phyloP scores from a whole-genome alignment of 345 rosid species.

The Populus deltoides region DNA sequence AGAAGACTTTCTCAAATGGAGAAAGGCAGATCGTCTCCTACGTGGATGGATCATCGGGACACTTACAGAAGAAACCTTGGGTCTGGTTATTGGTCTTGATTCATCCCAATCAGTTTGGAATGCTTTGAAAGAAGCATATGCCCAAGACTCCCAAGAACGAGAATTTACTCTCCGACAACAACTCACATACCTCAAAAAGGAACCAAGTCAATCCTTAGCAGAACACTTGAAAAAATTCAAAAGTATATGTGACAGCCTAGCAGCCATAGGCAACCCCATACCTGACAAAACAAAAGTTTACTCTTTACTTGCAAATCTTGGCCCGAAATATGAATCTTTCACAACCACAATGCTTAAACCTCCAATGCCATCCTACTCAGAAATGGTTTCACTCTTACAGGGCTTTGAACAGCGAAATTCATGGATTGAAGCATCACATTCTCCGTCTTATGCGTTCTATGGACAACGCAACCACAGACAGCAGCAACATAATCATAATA shows the following conservation, averaged over 20 bases:
- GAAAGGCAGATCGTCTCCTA: not conserved
- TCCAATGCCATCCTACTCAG: not conserved
- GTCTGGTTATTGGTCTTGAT: not conserved
- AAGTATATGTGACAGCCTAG: not conserved
- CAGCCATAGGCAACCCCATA: not conserved
- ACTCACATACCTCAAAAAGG: not conserved
- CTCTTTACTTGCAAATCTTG: not conserved
- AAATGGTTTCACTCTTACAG: not conserved
- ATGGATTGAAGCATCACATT: not conserved
- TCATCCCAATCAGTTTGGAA: not conserved
- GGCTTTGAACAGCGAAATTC: not conserved
- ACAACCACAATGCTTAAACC: constrained; percentile 1
- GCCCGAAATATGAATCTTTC: not conserved
- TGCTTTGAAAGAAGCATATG: not conserved
- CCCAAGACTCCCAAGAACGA: not conserved
- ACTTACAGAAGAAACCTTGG: not conserved
- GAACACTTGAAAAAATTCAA: not conserved
- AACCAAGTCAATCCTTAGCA: not conserved
- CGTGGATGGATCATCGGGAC: constrained; percentile 3
- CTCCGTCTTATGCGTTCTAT: not conserved
- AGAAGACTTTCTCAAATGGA: not conserved
- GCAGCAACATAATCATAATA: not conserved
- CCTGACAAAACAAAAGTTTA: not conserved
- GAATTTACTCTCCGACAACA: not conserved
- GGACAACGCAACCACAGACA: too few relatives aligned